Conservation (phyloP, 768 basidiomycete species). For the Hypsizygus marmoreus region DNA sequence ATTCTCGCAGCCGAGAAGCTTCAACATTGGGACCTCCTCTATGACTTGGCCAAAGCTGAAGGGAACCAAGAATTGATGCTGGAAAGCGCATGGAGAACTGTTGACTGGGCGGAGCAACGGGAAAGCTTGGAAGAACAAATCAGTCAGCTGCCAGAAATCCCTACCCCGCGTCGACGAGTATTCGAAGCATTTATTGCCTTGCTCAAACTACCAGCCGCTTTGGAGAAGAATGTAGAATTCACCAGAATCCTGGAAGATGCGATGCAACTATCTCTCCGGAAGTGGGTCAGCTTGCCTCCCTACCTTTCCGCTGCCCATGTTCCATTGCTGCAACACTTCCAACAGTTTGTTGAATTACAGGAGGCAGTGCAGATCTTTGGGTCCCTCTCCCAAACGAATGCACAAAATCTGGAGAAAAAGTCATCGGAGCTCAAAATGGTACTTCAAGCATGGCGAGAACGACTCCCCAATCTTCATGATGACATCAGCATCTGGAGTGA, state of each 20-base stretch:
- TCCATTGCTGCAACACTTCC: conserved; percentile 94
- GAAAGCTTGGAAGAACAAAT: conserved; percentile 83
- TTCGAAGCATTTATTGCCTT: conserved; percentile 95
- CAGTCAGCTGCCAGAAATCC: conserved; percentile 75
- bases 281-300: conserved; percentile 90
- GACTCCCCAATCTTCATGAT: conserved; percentile 92
- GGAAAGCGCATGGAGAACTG: conserved; percentile 93
- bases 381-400: conserved; percentile 82
- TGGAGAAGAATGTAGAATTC: conserved; percentile 89
- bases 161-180: conserved; percentile 95
- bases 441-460: conserved; percentile 95
- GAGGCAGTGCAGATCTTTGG: conserved; percentile 96
- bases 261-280: conserved; percentile 93
- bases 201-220: conserved; percentile 76
- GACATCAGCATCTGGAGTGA: conserved; percentile 99
- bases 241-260: conserved; percentile 89
- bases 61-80: conserved; percentile 89
- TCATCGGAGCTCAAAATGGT: conserved; percentile 96
- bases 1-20: conserved; percentile 93
- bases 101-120: conserved; percentile 86
- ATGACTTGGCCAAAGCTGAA: conserved; percentile 88
- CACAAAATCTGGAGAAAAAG: conserved; percentile 89
- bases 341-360: conserved; percentile 97
- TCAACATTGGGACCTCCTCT: conserved; percentile 95
- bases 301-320: conserved; percentile 91